These are phyloP conservation scores for Schizophyllum commune DNA, from an alignment of 1,284 basidiomycete species.

Conservation along the genomic window DNA sequence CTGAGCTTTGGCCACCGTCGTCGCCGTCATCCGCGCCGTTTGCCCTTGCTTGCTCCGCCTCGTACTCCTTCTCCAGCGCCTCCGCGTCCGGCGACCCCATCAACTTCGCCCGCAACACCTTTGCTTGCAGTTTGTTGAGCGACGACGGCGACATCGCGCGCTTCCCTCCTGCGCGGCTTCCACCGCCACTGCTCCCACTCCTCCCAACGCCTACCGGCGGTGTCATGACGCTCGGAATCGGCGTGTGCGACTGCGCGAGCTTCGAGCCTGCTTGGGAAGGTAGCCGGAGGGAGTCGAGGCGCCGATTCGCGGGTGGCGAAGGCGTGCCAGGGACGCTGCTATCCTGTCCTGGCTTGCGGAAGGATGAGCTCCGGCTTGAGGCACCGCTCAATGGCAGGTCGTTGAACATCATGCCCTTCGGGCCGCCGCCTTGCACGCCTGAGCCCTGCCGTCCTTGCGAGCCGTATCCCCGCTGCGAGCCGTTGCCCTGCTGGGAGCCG, in stretches of 20 bases:
- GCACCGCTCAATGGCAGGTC: conserved; percentile 53
- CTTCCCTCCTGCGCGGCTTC: background rate
- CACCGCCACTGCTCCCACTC: background rate
- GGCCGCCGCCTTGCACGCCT: conserved; percentile 26
- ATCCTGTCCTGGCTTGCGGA: conserved; percentile 59
- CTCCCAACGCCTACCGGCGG: conserved; percentile 43
- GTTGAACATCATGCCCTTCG: conserved; percentile 62
- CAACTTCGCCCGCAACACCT: conserved; percentile 86
- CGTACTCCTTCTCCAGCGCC: conserved; percentile 78
- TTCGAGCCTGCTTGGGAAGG: conserved; percentile 44
- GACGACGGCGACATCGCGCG: conserved; percentile 64
- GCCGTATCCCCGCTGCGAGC: conserved; percentile 19
- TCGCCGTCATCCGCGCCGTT: conserved; percentile 28
- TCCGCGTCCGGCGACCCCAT: conserved; percentile 69
- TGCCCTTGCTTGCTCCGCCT: conserved; percentile 49
- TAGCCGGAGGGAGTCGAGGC: conserved; percentile 47
- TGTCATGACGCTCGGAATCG: conserved; percentile 85
- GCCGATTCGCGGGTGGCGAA: conserved; percentile 39
- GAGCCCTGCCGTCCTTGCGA: conserved; percentile 18
- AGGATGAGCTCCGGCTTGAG: conserved; percentile 71
- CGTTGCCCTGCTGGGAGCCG: background rate
- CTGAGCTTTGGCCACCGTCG: conserved; percentile 23
- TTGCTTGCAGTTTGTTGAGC: conserved; percentile 90
- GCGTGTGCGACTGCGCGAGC: conserved; percentile 58
- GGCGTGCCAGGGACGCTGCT: conserved; percentile 55